These are phyloP conservation scores for Hevea brasiliensis DNA, from an alignment of 345 rosid genomes.

Conservation along the genomic window DNA sequence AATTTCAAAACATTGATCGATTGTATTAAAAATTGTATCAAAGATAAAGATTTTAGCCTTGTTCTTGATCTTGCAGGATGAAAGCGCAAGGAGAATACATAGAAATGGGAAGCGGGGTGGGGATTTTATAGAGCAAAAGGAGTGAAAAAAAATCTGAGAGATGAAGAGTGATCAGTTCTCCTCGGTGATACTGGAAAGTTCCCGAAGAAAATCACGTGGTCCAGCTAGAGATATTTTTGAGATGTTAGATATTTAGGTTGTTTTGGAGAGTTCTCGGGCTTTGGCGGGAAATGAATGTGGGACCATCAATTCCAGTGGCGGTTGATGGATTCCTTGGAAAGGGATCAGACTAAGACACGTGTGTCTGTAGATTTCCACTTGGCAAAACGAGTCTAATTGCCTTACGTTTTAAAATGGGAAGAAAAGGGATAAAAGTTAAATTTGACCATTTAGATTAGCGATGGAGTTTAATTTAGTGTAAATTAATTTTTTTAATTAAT, in stretches of 20 bases:
- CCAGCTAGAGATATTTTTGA: conserved; percentile 37
- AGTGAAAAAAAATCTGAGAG: conserved; percentile 35
- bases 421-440: too few relatives aligned
- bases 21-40: neutral
- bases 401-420: too few relatives aligned
- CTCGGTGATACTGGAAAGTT: conserved; percentile 7
- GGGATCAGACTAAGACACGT: neutral
- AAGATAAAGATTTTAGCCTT: too few relatives aligned
- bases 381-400: too few relatives aligned
- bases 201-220: neutral
- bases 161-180: conserved; percentile 37
- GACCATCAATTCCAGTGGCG: neutral
- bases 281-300: neutral
- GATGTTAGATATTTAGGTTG: conserved; percentile 47
- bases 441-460: too few relatives aligned
- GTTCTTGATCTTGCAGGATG: neutral
- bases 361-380: neutral
- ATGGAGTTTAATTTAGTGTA: too few relatives aligned
- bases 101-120: conserved; percentile 33
- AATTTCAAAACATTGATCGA: too few relatives aligned
- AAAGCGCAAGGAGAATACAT: neutral
- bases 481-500: too few relatives aligned
- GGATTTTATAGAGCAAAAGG: conserved; percentile 39
- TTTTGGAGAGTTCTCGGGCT: neutral
- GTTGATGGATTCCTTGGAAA: neutral